Base-by-base conservation (phyloP, 2,329 filamentous ascomycete species). In the Phaeosphaeriaceae sp. region DNA sequence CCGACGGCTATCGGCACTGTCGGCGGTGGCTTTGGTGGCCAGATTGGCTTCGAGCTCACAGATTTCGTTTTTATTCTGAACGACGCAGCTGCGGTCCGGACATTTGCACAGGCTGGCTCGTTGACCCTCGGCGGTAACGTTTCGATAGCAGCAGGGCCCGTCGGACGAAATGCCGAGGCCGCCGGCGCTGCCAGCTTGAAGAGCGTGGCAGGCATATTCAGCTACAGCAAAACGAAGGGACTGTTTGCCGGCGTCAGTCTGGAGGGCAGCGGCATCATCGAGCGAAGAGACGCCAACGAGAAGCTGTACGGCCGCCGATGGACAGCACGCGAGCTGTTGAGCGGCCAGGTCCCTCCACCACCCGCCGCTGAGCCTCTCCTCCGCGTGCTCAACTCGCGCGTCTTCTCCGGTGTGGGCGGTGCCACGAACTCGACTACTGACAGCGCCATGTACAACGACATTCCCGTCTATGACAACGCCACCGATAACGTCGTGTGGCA, bases 11-110 rank as follows among this genome's bases (percentile, higher is more conserved):
- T 95, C 72, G 89, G 89, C 52, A 93, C 91, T 1, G 88, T 90
- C 25, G 92, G 92, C 66, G 92, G 89, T 54, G 92, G 91, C 22
- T 91, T 96, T 65, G 91, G 91, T 66, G 91, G 91, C 42, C 91
- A 95, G 80, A 92, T 96, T 71, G 91, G 91, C 36, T 91, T 94
- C 78, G 92, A 96, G 78, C 79, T 96, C 61, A 95, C 92, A 58
- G 92, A 95, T 77, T 99, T 99, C 75, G 95, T 99, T 76, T 98
- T 99, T 80, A 97, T 99, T 66, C 88, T 99, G 65, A 99, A 99
- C 80, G 94, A 99, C 74, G 83, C 88, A 44, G 87, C 84, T 57
- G 94, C 95, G 46, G 94, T 99, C 66, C 92, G 92, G 78, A 93
- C 94, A 9, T 98, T 99, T 79, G 92, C 93, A 6, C 94, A 98